Evolutionary conservation across 2,329 filamentous ascomycete species (phyloP).

Genomic region (Rasamsonia emersonii): DNA sequence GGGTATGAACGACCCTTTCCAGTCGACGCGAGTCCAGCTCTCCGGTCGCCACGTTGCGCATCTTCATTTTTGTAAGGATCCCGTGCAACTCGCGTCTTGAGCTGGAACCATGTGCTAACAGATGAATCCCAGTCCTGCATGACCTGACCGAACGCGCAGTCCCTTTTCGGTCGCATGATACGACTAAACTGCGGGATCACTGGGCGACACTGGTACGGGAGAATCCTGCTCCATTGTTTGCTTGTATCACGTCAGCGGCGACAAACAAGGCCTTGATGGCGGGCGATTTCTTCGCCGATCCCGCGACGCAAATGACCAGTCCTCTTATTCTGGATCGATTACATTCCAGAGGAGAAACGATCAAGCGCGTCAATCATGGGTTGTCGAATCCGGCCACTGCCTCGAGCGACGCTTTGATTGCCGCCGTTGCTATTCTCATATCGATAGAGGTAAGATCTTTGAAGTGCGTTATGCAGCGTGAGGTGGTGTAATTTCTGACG

Average conservation of each 20-base stretch:
- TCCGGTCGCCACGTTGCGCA: constrained; percentile 30
- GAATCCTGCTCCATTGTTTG: constrained; percentile 28
- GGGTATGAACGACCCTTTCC: constrained; percentile 28
- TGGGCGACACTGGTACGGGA: constrained; percentile 27
- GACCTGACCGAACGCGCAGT: constrained; percentile 28
- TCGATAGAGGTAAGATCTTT: constrained; percentile 27
- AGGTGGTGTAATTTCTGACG: not conserved
- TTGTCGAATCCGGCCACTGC: constrained; percentile 29
- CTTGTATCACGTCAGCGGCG: constrained; percentile 29
- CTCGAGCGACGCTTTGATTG: constrained; percentile 31
- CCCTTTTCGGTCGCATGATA: constrained; percentile 26
- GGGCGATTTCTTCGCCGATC: constrained; percentile 26
- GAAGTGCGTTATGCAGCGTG: not conserved
- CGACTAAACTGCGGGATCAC: constrained; percentile 25
- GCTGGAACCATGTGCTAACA: too few species aligned
- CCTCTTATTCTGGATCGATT: constrained; percentile 28
- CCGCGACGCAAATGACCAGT: constrained; percentile 20
- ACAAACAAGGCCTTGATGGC: constrained; percentile 26
- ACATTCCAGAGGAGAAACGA: constrained; percentile 32
- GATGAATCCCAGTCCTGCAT: too few species aligned
- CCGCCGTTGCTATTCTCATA: constrained; percentile 30
- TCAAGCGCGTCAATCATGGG: constrained; percentile 29
- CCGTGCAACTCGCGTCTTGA: too few species aligned
- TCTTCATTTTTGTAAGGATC: constrained; percentile 26
- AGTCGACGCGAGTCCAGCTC: constrained; percentile 25